Base-by-base conservation (phyloP, 345 rosid genomes). In the Syzygium aqueum region DNA sequence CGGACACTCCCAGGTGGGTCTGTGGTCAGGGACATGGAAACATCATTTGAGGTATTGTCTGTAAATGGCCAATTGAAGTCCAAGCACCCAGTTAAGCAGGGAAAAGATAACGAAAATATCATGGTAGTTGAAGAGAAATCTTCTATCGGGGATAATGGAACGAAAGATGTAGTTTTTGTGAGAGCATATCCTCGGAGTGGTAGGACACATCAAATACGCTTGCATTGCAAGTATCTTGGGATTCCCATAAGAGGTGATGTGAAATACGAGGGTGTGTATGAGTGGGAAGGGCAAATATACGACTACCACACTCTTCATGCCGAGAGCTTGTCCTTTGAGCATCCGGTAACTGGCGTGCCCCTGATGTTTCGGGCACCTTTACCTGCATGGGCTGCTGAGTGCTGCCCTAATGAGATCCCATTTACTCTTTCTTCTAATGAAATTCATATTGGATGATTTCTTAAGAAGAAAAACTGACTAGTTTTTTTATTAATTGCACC, bases 211-310 rank as follows among this genome's bases (percentile, higher is more conserved):
- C 99, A 96, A 92, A 95, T 96, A 63, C 97, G 97, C 49, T 89
- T 97, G 92, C 99, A 96, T 89, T 95, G 97, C 87, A 99, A 95
- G 89, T 94, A 92, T 91, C 94, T 97, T 82, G 98, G 97, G 84
- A 93, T 96, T 85, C 89, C 98, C 19, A 92, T 95, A 5, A 91
- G 92, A 91, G 99, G 97, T 61, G 99, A 96, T 91, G 97, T 95
- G 50, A 97, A 95, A 90, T 95, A 97, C 73, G 94, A 95, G 87
- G 99, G 99, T n/a, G 90, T 90, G 51, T 90, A 91, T 89, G 96
- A 94, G 88, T 93, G 99, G 97, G 90, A 92, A 84, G 97, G 94
- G 85, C 92, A 77, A 87, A 88, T 56, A 84, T 91, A 87, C 11
- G 95, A 95, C 8, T 93, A 91, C 51, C 99, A 96, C 65, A 93